Base-by-base conservation (phyloP, 106 monocot genomes). In the Gastrodia elata region DNA sequence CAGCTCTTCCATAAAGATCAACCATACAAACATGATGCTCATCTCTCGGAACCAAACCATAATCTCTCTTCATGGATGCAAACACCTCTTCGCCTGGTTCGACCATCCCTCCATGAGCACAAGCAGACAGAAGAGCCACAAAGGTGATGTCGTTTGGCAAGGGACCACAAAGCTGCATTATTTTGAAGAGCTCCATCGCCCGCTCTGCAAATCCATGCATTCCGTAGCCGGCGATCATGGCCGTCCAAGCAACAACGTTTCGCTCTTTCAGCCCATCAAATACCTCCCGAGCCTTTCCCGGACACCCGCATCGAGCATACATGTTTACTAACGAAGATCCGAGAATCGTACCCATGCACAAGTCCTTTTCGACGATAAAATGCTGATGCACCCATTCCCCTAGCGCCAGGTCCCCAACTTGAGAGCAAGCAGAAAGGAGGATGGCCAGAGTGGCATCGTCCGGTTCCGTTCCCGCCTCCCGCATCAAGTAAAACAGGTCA, bases 1-100 rank as follows among this genome's bases (percentile, higher is more conserved):
- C 88, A 25, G 85, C 85, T n/a, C 89, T 74, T 18, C 85, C 85
- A 28, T 76, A 68, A 83, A 89, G 71, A 77, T 89, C 89, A 14
- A 89, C 85, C 83, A 89, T 85, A 74, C 79, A 85, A 30, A 89
- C 85, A 68, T 79, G 75, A 38, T 85, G 89, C 77, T 89, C 85
- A 27, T 43, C 27, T 81, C 78, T 65, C 25, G 85, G 81, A 33
- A 79, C 65, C 33, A 89, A 39, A 58, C 68, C 61, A 25, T 86
- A 84, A 42, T 84, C 83, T 34, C 48, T 10, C 44, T 65, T 75
- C 89, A 90, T 86, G 77, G 42, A 68, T 11, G 37, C 39, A 39
- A 86, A 86, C 0, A 43, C 81, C 30, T 83, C 77, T 6, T 72
- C 56, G 10, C 81, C 89, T 37, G 84, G 77, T 4, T 6, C 40